A percentile compares a stretch with the other conserved stretches of the same genome.
phyloP scores from a whole-genome alignment of 108 stramenopile species.

The Discostella pseudostelligera region DNA sequence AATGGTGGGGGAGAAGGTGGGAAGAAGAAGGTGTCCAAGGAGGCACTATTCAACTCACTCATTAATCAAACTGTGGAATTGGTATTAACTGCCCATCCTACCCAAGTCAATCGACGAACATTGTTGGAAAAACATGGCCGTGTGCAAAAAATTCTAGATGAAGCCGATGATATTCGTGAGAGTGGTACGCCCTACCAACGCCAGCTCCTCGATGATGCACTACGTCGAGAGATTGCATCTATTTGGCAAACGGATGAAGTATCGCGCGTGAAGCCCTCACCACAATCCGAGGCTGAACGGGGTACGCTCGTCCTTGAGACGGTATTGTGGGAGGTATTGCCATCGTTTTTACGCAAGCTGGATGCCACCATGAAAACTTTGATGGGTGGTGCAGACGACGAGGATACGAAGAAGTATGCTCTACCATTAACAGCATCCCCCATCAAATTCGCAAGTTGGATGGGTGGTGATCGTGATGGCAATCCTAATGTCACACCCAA shows the following conservation, averaged over 20 bases:
- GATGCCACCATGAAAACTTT: slow-evolving; percentile 69
- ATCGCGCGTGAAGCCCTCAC: slow-evolving; percentile 89
- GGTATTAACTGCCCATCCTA: slow-evolving; percentile 96
- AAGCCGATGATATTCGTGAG: slow-evolving; percentile 60
- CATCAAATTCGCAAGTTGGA: slow-evolving; percentile 93
- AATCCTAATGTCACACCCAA: slow-evolving; percentile 96
- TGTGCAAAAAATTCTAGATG: slow-evolving; percentile 66
- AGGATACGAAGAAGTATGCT: slow-evolving; percentile 16
- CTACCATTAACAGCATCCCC: slow-evolving; percentile 86
- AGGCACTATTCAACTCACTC: slow-evolving; percentile 76
- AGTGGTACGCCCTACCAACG: slow-evolving; percentile 49
- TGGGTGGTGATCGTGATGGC: slow-evolving; percentile 98
- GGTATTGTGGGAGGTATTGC: slow-evolving; percentile 94
- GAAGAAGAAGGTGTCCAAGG: slow-evolving; percentile 38
- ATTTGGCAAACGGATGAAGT: slow-evolving; percentile 91
- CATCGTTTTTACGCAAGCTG: slow-evolving; percentile 85
- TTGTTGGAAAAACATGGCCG: slow-evolving; percentile 80
- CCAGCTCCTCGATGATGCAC: slow-evolving; percentile 55
- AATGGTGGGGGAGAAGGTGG: no score
- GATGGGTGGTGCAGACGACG: slow-evolving; percentile 64
- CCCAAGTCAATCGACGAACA: slow-evolving; percentile 96
- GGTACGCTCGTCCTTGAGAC: slow-evolving; percentile 93
- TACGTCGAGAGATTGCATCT: slow-evolving; percentile 72
- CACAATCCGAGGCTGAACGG: slow-evolving; percentile 87
- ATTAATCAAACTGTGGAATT: slow-evolving; percentile 86